Evolutionary conservation across 2,329 filamentous ascomycete genomes (phyloP).

Genomic region (Penicillium decumbens): DNA sequence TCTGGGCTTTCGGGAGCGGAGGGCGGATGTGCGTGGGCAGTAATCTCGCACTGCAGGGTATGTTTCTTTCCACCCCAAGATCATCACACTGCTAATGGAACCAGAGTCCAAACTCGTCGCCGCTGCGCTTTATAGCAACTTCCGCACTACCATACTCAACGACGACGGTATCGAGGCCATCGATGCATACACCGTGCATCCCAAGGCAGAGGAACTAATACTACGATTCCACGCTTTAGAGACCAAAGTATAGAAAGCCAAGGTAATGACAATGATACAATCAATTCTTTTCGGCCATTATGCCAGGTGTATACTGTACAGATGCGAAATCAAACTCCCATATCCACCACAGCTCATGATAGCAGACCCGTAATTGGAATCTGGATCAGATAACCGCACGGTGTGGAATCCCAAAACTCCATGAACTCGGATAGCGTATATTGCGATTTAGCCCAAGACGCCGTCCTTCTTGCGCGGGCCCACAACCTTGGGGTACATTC

Average conservation of each 20-base stretch:
- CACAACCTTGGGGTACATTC: conserved; percentile 70
- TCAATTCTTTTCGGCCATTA: conserved; percentile 17
- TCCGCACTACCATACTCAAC: conserved; percentile 56
- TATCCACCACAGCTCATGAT: background rate
- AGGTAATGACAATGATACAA: conserved; percentile 14
- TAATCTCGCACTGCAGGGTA: conserved; percentile 47
- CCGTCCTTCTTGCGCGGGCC: conserved; percentile 63
- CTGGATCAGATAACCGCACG: background rate
- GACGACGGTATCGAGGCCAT: conserved; percentile 61
- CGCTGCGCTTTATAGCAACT: conserved; percentile 67
- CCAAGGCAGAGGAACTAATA: conserved; percentile 55
- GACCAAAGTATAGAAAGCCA: background rate
- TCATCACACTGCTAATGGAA: conserved; percentile 2
- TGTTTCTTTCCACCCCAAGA: background rate
- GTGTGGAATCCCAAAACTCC: conserved; percentile 15
- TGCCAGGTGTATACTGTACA: conserved; percentile 29
- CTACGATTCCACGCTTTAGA: conserved; percentile 49
- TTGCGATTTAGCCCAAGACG: conserved; percentile 29
- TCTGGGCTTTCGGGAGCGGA: conserved; percentile 51
- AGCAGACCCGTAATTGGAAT: background rate
- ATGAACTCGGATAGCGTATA: background rate
- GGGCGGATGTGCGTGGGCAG: conserved; percentile 49
- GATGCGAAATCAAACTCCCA: conserved; percentile 20
- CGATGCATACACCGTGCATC: conserved; percentile 61
- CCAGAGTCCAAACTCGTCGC: conserved; percentile 68